Conservation (phyloP, 495 filamentous ascomycete genomes). For the Daldinia concentrica region DNA sequence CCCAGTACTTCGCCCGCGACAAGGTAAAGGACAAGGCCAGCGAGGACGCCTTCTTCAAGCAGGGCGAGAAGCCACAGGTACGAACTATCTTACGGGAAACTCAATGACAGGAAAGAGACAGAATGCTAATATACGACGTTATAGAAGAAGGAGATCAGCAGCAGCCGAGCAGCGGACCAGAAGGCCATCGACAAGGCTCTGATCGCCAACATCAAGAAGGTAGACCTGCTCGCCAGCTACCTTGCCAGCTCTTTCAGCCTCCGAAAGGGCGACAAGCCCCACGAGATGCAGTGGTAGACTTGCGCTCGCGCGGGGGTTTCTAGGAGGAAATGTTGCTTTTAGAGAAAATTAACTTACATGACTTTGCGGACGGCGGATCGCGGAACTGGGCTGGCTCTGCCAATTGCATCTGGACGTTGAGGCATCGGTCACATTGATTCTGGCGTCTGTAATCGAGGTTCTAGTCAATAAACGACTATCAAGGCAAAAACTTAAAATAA, state of each 20-base stretch:
- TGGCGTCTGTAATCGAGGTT: constrained; percentile 68
- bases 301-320: constrained; percentile 23
- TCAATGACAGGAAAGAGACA: background rate
- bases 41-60: constrained; percentile 98
- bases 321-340: constrained; percentile 46
- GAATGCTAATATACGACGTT: constrained; percentile 46
- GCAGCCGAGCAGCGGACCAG: constrained; percentile 92
- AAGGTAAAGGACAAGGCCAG: constrained; percentile 89
- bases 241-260: constrained; percentile 93
- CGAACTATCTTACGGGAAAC: constrained; percentile 46
- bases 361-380: constrained; percentile 53
- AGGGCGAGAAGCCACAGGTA: constrained; percentile 97
- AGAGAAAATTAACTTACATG: constrained; percentile 49
- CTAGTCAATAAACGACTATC: constrained; percentile 62
- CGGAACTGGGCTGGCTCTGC: constrained; percentile 60
- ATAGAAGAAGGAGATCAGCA: constrained; percentile 95
- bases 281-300: constrained; percentile 91
- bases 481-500: constrained; percentile 35
- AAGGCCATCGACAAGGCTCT: constrained; percentile 96
- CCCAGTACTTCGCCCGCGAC: constrained; percentile 95
- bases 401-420: constrained; percentile 67
- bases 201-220: constrained; percentile 93
- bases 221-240: constrained; percentile 86
- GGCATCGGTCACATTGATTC: constrained; percentile 64
- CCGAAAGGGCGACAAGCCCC: constrained; percentile 96